phyloP scores from a whole-genome alignment of 305 asterid genomes.

The Fraxinus dipetala region DNA sequence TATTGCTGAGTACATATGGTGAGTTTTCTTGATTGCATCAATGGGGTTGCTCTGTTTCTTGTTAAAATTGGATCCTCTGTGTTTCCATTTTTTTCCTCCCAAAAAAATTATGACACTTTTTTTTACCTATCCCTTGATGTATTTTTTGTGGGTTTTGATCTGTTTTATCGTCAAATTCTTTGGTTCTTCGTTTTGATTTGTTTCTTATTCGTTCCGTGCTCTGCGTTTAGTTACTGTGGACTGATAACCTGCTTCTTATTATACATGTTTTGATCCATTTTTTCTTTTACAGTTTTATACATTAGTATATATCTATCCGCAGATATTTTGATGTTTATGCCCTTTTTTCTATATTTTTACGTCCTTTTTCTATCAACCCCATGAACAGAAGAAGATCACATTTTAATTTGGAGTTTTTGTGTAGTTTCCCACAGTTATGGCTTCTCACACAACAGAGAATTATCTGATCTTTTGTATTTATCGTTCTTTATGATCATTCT shows the following conservation, averaged over 20 bases:
- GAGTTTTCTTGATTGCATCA: constrained; percentile 2
- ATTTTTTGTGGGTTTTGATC: not conserved
- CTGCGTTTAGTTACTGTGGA: not conserved
- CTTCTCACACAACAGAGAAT: not conserved
- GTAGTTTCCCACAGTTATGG: not conserved
- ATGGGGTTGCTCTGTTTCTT: constrained; percentile 15
- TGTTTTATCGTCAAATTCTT: constrained; percentile 6
- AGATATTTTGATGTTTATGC: not conserved
- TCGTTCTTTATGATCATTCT: not conserved
- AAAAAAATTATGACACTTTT: not conserved
- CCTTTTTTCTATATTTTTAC: not conserved
- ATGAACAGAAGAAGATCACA: not conserved
- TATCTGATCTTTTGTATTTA: not conserved
- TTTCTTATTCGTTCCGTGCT: not conserved
- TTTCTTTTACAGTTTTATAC: not conserved
- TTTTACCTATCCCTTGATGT: not conserved
- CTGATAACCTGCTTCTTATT: not conserved
- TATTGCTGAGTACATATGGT: constrained; percentile 60
- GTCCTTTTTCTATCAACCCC: not conserved
- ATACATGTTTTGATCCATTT: constrained; percentile 4
- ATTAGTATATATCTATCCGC: not conserved
- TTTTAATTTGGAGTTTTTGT: not conserved
- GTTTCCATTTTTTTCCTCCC: not conserved
- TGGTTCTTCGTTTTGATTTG: not conserved
- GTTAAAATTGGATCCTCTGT: not conserved